A percentile compares a stretch with the other conserved stretches of the same genome.
These are phyloP conservation scores for Tylopilus felleus DNA, from an alignment of 768 basidiomycete species.

Conservation along the genomic window DNA sequence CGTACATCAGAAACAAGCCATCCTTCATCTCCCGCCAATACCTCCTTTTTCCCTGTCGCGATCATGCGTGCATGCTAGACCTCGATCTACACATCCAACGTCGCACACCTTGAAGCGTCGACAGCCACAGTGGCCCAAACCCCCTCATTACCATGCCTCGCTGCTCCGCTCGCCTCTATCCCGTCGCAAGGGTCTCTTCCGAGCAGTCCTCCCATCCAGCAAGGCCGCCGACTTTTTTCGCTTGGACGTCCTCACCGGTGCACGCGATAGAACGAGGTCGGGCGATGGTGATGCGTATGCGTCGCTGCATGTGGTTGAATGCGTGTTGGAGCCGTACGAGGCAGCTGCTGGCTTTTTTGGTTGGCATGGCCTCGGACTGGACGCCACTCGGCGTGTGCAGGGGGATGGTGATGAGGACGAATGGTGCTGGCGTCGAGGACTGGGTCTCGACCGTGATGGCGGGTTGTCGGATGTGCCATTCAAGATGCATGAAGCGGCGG, in stretches of 20 bases:
- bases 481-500: conserved; percentile 19
- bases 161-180: conserved; percentile 26
- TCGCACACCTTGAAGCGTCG: conserved; percentile 9
- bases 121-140: conserved; percentile 22
- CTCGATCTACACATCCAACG: conserved; percentile 8
- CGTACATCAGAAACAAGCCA: neutral
- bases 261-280: neutral
- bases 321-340: conserved; percentile 23
- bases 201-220: conserved; percentile 16
- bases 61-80: neutral
- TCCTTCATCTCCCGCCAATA: conserved; percentile 1
- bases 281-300: neutral
- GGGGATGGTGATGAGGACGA: neutral
- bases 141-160: conserved; percentile 28
- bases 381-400: neutral
- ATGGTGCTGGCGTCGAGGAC: neutral
- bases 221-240: conserved; percentile 28
- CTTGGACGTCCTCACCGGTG: conserved; percentile 13
- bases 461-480: conserved; percentile 3
- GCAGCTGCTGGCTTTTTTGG: conserved; percentile 29
- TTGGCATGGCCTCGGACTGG: conserved; percentile 25
- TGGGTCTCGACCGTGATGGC: neutral
- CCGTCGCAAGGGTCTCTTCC: conserved; percentile 25
- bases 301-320: conserved; percentile 19
- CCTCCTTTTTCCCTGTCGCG: conserved; percentile 2